A percentile compares a stretch with the other conserved stretches of the same genome.
phyloP scores from a whole-genome alignment of 1,139 yeast species.

The Magnusiomyces paraingens region DNA sequence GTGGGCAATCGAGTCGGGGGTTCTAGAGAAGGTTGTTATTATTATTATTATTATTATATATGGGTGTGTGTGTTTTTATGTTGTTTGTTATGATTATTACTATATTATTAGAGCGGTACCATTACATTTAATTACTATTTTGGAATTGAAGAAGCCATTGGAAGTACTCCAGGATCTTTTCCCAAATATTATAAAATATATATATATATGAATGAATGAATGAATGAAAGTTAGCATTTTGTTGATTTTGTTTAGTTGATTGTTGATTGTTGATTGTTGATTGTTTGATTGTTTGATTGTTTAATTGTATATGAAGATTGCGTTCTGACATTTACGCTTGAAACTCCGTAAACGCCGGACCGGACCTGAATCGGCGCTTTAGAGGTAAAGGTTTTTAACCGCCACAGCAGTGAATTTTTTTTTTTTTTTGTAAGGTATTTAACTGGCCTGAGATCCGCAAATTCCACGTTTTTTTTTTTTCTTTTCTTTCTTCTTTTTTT shows the following conservation, averaged over 20 bases:
- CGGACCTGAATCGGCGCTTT: no score
- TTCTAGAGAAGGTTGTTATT: constrained; percentile 14
- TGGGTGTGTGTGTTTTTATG: neutral
- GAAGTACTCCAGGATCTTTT: no score
- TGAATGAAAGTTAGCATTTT: neutral
- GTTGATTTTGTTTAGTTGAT: neutral
- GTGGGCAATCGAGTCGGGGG: constrained; percentile 22
- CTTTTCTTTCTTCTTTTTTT: neutral
- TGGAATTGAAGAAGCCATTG: neutral
- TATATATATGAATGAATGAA: neutral
- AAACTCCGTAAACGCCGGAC: no score
- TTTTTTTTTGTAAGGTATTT: neutral
- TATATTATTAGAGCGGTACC: neutral
- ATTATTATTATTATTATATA: neutral
- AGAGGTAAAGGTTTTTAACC: no score
- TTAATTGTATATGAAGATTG: neutral
- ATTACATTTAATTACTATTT: neutral
- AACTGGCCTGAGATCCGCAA: neutral
- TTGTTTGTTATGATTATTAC: neutral
- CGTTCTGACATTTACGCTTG: neutral
- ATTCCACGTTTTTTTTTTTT: neutral
- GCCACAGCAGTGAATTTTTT: neutral
- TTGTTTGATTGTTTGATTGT: neutral
- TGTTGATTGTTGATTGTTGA: neutral
- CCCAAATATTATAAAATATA: no score